Conservation (phyloP, 495 filamentous ascomycete species). For the Annulohypoxylon nitens region DNA sequence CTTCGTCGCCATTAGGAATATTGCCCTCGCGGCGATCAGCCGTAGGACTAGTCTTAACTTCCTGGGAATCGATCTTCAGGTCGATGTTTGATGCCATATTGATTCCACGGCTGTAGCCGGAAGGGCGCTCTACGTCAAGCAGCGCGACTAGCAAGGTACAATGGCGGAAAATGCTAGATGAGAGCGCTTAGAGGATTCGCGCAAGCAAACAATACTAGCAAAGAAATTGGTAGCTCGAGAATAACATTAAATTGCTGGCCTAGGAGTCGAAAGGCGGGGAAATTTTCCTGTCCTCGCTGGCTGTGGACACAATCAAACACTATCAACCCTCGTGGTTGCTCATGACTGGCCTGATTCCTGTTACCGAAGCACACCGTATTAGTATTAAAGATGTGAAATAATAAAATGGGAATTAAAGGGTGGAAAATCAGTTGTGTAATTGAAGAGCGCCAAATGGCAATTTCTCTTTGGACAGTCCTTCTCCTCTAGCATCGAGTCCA, state of each 20-base stretch:
- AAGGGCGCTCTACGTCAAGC: constrained; percentile 30
- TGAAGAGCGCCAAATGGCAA: constrained; percentile 39
- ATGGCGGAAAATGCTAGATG: neutral
- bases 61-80: constrained; percentile 40
- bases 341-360: constrained; percentile 35
- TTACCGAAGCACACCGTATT: constrained; percentile 40
- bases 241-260: constrained; percentile 18
- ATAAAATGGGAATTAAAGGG: constrained; percentile 22
- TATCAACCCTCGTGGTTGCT: constrained; percentile 39
- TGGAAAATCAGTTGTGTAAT: constrained; percentile 42
- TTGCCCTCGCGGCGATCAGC: constrained; percentile 41
- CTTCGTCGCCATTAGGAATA: constrained; percentile 17
- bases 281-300: constrained; percentile 29
- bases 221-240: constrained; percentile 2
- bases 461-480: constrained; percentile 36
- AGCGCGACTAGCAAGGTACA: constrained; percentile 1
- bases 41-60: constrained; percentile 37
- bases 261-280: constrained; percentile 30
- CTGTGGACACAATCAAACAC: constrained; percentile 36
- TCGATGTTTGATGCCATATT: constrained; percentile 39
- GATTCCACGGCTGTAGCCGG: constrained; percentile 29
- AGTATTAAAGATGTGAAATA: constrained; percentile 19
- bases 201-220: neutral
- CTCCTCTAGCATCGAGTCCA: constrained; percentile 25
- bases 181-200: neutral